Evolutionary conservation across 805 yeast genomes (phyloP), one percentile per base, ranked within the genome.

Genomic region (Hyphopichia homilentoma): DNA sequence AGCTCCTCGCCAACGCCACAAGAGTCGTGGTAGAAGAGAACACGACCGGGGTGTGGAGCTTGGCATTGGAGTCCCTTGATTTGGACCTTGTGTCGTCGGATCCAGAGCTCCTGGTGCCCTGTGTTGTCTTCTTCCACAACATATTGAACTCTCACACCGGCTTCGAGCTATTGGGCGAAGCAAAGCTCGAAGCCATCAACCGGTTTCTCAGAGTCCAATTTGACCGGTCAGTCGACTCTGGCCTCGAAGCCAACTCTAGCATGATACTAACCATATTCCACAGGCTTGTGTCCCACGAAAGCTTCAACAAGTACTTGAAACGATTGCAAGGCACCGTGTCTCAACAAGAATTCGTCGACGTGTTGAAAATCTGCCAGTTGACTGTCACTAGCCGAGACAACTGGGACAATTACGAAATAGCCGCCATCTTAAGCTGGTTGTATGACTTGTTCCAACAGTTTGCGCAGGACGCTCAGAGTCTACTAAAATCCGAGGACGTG

Each of bases 341-440:
- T n/a, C n/a, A n/a, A n/a, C n/a, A n/a, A n/a, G 23, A 17, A 7
- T 26, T 29, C 16, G 12, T 34, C 7, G 39, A 41, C 19, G 32
- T 59, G 15, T 35, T 67, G 16, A 45, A 48, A 24, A 34, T 50
- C 6, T 33, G 47, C 9, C 74, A 69, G 39, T 36, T 68, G 5
- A 35, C 70, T 2, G 40, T 65, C 2, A 60, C 70, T 1, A 54
- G 61, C 9, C 61, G 57, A 31, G 66, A 59, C 2, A 52, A 58
- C 11, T 71, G 76, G 76, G 53, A 57, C 29, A 58, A 59, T 21
- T 50, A 51, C 18, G 55, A 68, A 34, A 35, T 63, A 13, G 50
- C 60, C 1, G 58, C 61, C 3, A 48, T 73, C 12, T 46, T 70
- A 4, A 54, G 69, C 1, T 73, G 77, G 77, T 38, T 54, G 11